Evolutionary conservation across 306 rosid genomes (phyloP).

Genomic region (Abrus pulchellus): DNA sequence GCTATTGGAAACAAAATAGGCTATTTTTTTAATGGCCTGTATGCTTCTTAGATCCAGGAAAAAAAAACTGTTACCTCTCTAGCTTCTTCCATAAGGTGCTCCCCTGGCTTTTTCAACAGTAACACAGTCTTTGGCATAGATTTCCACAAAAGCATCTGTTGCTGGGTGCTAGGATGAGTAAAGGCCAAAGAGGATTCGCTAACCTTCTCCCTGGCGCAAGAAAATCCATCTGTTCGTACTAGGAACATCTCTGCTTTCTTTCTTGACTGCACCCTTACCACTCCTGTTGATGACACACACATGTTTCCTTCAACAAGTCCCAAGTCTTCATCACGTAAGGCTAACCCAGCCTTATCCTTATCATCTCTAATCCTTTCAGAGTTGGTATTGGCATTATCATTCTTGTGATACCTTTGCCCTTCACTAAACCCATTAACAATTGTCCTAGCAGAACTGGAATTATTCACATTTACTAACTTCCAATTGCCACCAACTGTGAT

Average conservation of each 20-base stretch:
- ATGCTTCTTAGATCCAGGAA: slow-evolving; percentile 16
- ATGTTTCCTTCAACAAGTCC: slow-evolving; percentile 74
- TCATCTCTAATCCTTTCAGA: slow-evolving; percentile 51
- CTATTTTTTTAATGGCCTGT: neutral
- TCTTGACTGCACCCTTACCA: slow-evolving; percentile 98
- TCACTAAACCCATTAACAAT: slow-evolving; percentile 60
- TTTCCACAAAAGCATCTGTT: slow-evolving; percentile 99
- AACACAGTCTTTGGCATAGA: slow-evolving; percentile 90
- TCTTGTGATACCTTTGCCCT: slow-evolving; percentile 49
- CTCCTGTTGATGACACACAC: slow-evolving; percentile 98
- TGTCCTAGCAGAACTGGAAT: slow-evolving; percentile 56
- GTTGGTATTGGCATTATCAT: slow-evolving; percentile 51
- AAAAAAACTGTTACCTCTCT: slow-evolving; percentile 69
- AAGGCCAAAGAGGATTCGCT: slow-evolving; percentile 96
- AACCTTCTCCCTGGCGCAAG: slow-evolving; percentile 94
- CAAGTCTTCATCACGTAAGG: slow-evolving; percentile 60
- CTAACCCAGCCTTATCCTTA: slow-evolving; percentile 53
- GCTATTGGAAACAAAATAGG: slow-evolving; percentile 26
- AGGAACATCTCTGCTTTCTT: slow-evolving; percentile 98
- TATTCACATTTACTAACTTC: slow-evolving; percentile 51
- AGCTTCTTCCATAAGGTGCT: slow-evolving; percentile 96
- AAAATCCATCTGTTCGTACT: slow-evolving; percentile 94
- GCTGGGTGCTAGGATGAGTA: slow-evolving; percentile 98
- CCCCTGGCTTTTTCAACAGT: slow-evolving; percentile 89
- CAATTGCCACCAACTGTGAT: slow-evolving; percentile 52